Base-by-base conservation (phyloP, 2,329 filamentous ascomycete species). In the Fusarium luffae region DNA sequence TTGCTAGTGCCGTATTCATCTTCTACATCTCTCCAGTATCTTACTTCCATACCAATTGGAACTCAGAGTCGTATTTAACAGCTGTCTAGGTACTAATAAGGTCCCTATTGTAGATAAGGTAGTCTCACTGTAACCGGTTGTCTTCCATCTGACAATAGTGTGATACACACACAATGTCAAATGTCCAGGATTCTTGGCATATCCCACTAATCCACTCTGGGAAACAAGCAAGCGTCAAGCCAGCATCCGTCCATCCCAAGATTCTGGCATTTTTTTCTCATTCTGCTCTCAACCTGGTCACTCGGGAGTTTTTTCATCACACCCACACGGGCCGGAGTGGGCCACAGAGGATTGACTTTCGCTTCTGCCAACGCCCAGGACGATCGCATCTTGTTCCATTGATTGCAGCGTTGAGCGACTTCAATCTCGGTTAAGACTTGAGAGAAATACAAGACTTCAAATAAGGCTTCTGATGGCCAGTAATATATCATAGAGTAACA, bases 301-400 rank as follows among this genome's bases (percentile, higher is more conserved):
- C 51, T 70, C 68, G 67, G 68, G 66, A 50, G 54, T 60, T 70
- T 70, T 19, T 60, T 37, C 43, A 64, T 21, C 54, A 70, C 67
- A 70, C 68, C 67, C 63, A 70, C 63, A 57, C 47, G 51, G 54
- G 47, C 63, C 51, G 51, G 58, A 51, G 63, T 69, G 66, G 66
- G 55, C 54, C 66, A 56, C 18, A 47, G 50, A 66, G 54, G 42
- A 60, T 60, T 60, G 54, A 66, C 54, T 57, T 37, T 34, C 49
- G 54, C 23, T 49, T 60, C 37, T 41, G 41, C 21, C 27, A 62
- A 48, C 21, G 37, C 41, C 32, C 23, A 56, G 32, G 37, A 34
- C 19, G 44, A 61, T 43, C 57, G 13, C 58, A 47, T 63, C 21
- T 47, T 51, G 30, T 66, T 61, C 37, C 37, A 54, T 66, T 49